A percentile compares a stretch with the other conserved stretches of the same genome.
These are phyloP conservation scores for Aspergillus fructus DNA, from an alignment of 2,329 filamentous ascomycete genomes.

Conservation along the genomic window DNA sequence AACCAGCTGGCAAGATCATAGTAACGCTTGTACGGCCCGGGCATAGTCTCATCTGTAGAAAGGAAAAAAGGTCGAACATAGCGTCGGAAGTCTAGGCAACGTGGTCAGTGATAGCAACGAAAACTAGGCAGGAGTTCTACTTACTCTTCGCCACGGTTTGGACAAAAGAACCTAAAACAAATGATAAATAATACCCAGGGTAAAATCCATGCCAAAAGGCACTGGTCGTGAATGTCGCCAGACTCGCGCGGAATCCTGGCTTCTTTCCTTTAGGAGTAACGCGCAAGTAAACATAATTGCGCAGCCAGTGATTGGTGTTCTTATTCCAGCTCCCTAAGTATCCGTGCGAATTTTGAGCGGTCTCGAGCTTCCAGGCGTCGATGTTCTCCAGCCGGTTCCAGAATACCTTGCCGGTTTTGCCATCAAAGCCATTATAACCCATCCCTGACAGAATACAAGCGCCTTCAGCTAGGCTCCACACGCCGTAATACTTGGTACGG, in stretches of 20 bases:
- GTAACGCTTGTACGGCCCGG: conserved; percentile 72
- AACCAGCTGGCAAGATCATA: conserved; percentile 80
- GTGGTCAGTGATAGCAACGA: conserved; percentile 18
- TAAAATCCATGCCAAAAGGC: conserved; percentile 99
- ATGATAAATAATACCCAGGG: conserved; percentile 90
- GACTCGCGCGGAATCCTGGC: conserved; percentile 88
- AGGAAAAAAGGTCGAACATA: conserved; percentile 91
- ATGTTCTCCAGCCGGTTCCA: conserved; percentile 94
- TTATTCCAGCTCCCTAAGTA: conserved; percentile 97
- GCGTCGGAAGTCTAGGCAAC: conserved; percentile 73
- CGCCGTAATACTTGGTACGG: conserved; percentile 92
- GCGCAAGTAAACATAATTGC: conserved; percentile 92
- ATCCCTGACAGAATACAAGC: conserved; percentile 91
- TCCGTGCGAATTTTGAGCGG: conserved; percentile 87
- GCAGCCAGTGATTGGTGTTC: conserved; percentile 95
- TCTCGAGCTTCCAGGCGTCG: conserved; percentile 78
- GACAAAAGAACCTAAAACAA: conserved; percentile 84
- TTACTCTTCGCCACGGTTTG: conserved; percentile 93
- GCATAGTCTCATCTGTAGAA: conserved; percentile 68
- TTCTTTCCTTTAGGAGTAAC: conserved; percentile 96
- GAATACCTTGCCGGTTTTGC: conserved; percentile 76
- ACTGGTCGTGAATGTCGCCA: conserved; percentile 92
- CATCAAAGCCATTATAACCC: conserved; percentile 90
- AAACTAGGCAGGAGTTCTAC: conserved; percentile 34
- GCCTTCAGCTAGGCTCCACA: conserved; percentile 91